Evolutionary conservation across 2,329 filamentous ascomycete species (phyloP).

Genomic region (Pseudogymnoascus destructans): DNA sequence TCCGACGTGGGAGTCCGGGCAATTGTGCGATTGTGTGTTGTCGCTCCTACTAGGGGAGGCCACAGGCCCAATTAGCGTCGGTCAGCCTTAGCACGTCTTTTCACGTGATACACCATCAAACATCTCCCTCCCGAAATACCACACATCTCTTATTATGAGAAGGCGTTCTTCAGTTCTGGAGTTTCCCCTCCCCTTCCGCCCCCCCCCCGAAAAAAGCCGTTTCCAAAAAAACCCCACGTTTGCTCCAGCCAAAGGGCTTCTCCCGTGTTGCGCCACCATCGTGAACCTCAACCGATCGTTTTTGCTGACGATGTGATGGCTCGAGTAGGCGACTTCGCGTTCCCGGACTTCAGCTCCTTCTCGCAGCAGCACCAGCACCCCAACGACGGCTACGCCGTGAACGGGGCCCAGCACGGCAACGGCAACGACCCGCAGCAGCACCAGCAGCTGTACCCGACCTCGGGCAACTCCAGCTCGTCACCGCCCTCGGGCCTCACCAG

Average conservation of each 20-base stretch:
- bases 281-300: slow-evolving; percentile 11
- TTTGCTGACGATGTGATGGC: slow-evolving; percentile 22
- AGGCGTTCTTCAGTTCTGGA: neutral
- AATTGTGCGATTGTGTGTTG: neutral
- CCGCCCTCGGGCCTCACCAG: slow-evolving; percentile 18
- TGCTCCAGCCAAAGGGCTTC: neutral
- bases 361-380: slow-evolving; percentile 11
- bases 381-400: slow-evolving; percentile 15
- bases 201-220: neutral
- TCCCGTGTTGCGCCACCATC: neutral
- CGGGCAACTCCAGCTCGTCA: neutral
- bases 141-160: neutral
- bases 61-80: neutral
- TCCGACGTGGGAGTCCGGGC: neutral
- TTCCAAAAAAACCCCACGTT: neutral
- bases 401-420: slow-evolving; percentile 10
- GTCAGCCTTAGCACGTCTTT: neutral
- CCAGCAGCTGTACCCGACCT: slow-evolving; percentile 14
- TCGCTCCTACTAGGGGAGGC: neutral
- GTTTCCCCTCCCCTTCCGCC: neutral
- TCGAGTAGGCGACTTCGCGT: slow-evolving; percentile 23
- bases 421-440: slow-evolving; percentile 15
- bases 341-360: slow-evolving; percentile 23
- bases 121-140: neutral
- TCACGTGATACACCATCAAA: neutral